A percentile compares a stretch with the other conserved stretches of the same genome.
Conservation (phyloP, 768 basidiomycete species). For the Serendipita sp. region DNA sequence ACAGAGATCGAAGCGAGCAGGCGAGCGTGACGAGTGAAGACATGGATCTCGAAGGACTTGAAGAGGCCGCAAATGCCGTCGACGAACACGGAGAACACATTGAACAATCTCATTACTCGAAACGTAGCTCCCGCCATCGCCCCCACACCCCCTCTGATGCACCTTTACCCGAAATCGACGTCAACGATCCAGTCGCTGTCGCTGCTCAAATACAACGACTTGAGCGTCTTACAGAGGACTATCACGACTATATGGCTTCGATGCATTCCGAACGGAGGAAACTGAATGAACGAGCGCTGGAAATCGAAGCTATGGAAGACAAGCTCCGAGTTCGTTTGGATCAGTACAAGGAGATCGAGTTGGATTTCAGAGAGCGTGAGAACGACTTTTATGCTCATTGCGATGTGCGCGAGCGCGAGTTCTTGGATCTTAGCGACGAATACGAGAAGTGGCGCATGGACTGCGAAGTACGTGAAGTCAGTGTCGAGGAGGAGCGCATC, state of each 20-base stretch:
- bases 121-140: not conserved
- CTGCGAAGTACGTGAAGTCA: not conserved
- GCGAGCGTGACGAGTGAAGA: slow-evolving; percentile 2
- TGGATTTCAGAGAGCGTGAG: not conserved
- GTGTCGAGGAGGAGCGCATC: not conserved
- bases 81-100: not conserved
- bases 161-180: not conserved
- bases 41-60: slow-evolving; percentile 1
- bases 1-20: not conserved
- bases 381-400: not conserved
- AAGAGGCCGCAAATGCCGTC: slow-evolving; percentile 4
- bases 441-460: not conserved
- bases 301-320: not conserved
- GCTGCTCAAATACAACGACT: not conserved
- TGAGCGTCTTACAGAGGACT: not conserved
- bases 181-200: not conserved
- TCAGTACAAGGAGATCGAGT: not conserved
- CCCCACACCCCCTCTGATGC: not conserved
- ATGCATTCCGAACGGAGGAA: not conserved
- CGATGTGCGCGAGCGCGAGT: not conserved
- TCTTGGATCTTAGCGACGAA: not conserved
- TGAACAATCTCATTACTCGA: not conserved
- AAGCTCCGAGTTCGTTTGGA: not conserved
- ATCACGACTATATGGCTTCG: not conserved
- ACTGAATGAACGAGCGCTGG: not conserved